phyloP scores from a whole-genome alignment of 1,284 basidiomycete genomes.

The Hypsizygus ulmarius region DNA sequence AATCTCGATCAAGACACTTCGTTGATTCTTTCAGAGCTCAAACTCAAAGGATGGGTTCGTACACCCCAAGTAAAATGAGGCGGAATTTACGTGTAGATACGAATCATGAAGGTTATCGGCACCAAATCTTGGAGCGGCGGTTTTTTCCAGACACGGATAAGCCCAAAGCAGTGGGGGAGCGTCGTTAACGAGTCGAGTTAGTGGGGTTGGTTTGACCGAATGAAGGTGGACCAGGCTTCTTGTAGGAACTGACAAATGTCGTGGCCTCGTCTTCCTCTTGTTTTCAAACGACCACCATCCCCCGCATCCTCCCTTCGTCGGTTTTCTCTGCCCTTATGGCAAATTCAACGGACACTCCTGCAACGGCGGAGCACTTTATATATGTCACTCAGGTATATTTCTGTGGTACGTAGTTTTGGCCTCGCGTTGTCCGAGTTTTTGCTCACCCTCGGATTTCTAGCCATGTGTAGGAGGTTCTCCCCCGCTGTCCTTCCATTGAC shows the following conservation, averaged over 20 bases:
- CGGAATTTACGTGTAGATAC: not conserved
- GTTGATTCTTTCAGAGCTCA: no score
- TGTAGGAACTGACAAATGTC: slow-evolving; percentile 39
- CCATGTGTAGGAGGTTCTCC: slow-evolving; percentile 61
- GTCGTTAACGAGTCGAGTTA: slow-evolving; percentile 18
- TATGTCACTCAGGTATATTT: slow-evolving; percentile 75
- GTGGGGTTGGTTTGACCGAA: slow-evolving; percentile 16
- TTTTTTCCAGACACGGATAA: slow-evolving; percentile 6
- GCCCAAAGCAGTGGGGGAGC: slow-evolving; percentile 12
- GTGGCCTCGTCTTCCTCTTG: slow-evolving; percentile 29
- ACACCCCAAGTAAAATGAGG: not conserved
- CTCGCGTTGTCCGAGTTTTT: slow-evolving; percentile 19
- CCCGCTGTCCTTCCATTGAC: slow-evolving; percentile 19
- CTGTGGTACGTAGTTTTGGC: slow-evolving; percentile 58
- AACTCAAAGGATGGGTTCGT: no score
- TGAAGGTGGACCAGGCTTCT: slow-evolving; percentile 33
- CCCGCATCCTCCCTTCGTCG: slow-evolving; percentile 17
- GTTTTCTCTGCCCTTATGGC: slow-evolving; percentile 16
- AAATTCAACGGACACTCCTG: slow-evolving; percentile 28
- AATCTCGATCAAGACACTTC: slow-evolving; percentile 13
- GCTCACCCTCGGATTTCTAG: slow-evolving; percentile 39
- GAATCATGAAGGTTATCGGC: not conserved
- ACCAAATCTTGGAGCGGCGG: slow-evolving; percentile 1
- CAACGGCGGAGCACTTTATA: slow-evolving; percentile 45
- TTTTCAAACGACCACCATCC: slow-evolving; percentile 38